phyloP scores from a whole-genome alignment of 2,329 filamentous ascomycete genomes.

The Camillea tinctor region DNA sequence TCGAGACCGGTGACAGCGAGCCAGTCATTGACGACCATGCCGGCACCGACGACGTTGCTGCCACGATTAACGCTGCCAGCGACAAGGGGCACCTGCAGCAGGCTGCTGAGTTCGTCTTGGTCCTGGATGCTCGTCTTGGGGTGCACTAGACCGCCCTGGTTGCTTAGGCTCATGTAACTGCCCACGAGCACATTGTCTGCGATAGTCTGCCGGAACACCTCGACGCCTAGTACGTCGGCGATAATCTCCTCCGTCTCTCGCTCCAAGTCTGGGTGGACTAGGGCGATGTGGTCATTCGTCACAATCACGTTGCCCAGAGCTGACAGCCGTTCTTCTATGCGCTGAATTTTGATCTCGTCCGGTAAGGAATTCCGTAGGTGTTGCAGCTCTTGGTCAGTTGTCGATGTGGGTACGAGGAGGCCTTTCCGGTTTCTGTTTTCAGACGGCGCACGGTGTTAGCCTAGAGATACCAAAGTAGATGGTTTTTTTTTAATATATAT shows the following conservation, averaged over 20 bases:
- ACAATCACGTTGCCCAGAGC: slow-evolving; percentile 97
- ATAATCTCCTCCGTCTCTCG: slow-evolving; percentile 99
- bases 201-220: slow-evolving; percentile 91
- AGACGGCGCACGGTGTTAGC: background rate
- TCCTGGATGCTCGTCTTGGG: slow-evolving; percentile 97
- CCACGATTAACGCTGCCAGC: slow-evolving; percentile 93
- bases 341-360: slow-evolving; percentile 88
- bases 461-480: background rate
- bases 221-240: slow-evolving; percentile 85
- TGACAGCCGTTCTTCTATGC: slow-evolving; percentile 94
- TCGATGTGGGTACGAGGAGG: slow-evolving; percentile 91
- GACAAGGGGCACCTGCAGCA: slow-evolving; percentile 94
- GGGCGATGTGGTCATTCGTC: slow-evolving; percentile 92
- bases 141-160: slow-evolving; percentile 95
- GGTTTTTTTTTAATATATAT: too few relatives aligned
- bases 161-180: slow-evolving; percentile 93
- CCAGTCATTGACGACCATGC: slow-evolving; percentile 98
- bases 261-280: slow-evolving; percentile 94
- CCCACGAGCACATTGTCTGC: slow-evolving; percentile 96
- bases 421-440: slow-evolving; percentile 81
- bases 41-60: slow-evolving; percentile 90
- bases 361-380: slow-evolving; percentile 94
- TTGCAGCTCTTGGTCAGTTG: slow-evolving; percentile 96
- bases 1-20: slow-evolving; percentile 90
- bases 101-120: slow-evolving; percentile 91